Percentiles rank a stretch among this genome's conserved stretches.
phyloP scores from a whole-genome alignment of 768 basidiomycete species.

The Russula sp. region DNA sequence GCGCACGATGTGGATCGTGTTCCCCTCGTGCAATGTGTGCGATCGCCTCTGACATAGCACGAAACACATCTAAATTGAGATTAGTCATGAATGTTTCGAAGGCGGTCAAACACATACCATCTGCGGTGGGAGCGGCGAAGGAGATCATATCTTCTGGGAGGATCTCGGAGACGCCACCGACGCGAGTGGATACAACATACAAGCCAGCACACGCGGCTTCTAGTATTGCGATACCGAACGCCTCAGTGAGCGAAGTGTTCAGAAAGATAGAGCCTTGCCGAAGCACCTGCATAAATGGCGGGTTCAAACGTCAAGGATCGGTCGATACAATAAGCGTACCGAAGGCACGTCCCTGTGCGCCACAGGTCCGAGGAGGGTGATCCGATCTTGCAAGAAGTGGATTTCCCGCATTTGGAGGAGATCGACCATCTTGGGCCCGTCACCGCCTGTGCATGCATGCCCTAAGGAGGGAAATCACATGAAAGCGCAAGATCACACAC shows the following conservation, averaged over 20 bases:
- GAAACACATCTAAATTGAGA: slow-evolving; percentile 59
- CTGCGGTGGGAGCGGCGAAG: slow-evolving; percentile 89
- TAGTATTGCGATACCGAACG: slow-evolving; percentile 95
- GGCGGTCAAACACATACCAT: slow-evolving; percentile 47
- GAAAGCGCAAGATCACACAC: slow-evolving; percentile 33
- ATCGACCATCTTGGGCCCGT: slow-evolving; percentile 93
- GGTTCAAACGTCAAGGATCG: background rate
- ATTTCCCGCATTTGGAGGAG: slow-evolving; percentile 94
- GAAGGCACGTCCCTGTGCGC: slow-evolving; percentile 75
- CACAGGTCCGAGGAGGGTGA: slow-evolving; percentile 82
- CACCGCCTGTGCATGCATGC: slow-evolving; percentile 54
- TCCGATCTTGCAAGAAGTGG: slow-evolving; percentile 79
- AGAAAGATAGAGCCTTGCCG: slow-evolving; percentile 83
- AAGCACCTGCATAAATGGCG: slow-evolving; percentile 51
- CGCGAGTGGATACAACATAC: slow-evolving; percentile 89
- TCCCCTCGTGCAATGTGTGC: slow-evolving; percentile 52
- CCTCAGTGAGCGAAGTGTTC: slow-evolving; percentile 92
- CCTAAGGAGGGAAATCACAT: background rate
- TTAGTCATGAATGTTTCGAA: background rate
- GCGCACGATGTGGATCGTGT: slow-evolving; percentile 71
- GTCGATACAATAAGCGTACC: slow-evolving; percentile 26
- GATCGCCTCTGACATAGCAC: slow-evolving; percentile 78
- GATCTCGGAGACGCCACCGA: slow-evolving; percentile 94
- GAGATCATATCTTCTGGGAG: slow-evolving; percentile 92
- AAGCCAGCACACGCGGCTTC: slow-evolving; percentile 94